Percentiles rank a stretch among this genome's conserved stretches.
Evolutionary conservation across 2,329 filamentous ascomycete genomes (phyloP).

Genomic region (Coccinonectria pachysandricola): DNA sequence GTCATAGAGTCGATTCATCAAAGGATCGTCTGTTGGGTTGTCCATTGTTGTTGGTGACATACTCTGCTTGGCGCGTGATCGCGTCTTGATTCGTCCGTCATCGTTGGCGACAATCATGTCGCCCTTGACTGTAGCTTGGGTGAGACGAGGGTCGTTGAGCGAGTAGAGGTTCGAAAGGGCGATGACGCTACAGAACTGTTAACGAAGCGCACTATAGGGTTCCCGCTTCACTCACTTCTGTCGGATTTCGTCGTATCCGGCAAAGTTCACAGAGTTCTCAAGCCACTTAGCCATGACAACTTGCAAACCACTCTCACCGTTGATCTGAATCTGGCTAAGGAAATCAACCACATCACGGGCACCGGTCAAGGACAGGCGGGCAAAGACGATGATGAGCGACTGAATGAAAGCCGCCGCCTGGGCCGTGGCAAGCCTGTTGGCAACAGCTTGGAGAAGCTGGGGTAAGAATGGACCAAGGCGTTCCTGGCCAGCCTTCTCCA

Average conservation of each 20-base stretch:
- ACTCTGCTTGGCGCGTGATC: conserved; percentile 80
- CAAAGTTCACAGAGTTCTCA: conserved; percentile 93
- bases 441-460: conserved; percentile 81
- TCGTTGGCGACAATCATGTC: conserved; percentile 75
- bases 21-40: conserved; percentile 9
- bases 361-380: conserved; percentile 73
- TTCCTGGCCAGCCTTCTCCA: conserved; percentile 90
- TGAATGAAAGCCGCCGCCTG: conserved; percentile 86
- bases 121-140: conserved; percentile 77
- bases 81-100: conserved; percentile 76
- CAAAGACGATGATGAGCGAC: conserved; percentile 90
- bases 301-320: conserved; percentile 70
- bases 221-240: conserved; percentile 62
- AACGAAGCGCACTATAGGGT: conserved; percentile 11
- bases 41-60: conserved; percentile 22
- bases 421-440: conserved; percentile 71
- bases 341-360: conserved; percentile 88
- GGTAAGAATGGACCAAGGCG: conserved; percentile 82
- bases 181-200: conserved; percentile 55
- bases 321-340: conserved; percentile 72
- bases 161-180: conserved; percentile 86
- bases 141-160: conserved; percentile 70
- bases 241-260: conserved; percentile 94
- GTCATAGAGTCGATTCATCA: conserved; percentile 11
- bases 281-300: conserved; percentile 92